phyloP scores from a whole-genome alignment of 1,284 basidiomycete genomes.

The Cutaneotrichosporon sp. region DNA sequence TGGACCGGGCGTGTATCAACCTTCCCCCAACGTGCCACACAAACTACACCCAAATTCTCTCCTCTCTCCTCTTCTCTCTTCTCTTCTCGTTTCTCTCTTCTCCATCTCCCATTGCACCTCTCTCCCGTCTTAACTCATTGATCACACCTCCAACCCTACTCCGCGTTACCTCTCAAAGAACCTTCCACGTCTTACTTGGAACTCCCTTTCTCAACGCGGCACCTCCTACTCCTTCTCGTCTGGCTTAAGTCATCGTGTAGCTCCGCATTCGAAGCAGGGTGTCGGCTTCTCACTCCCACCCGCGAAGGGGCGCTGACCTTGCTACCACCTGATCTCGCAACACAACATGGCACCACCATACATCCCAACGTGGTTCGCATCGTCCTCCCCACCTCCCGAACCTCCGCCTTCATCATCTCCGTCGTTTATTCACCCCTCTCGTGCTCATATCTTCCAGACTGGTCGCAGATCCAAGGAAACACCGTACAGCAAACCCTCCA shows the following conservation, averaged over 20 bases:
- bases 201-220: neutral
- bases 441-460: constrained; percentile 12
- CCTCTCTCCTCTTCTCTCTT: too few relatives aligned
- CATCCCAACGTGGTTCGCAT: neutral
- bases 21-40: too few relatives aligned
- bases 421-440: constrained; percentile 5
- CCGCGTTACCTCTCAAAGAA: too few relatives aligned
- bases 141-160: too few relatives aligned
- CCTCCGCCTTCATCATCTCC: neutral
- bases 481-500: constrained; percentile 18
- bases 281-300: too few relatives aligned
- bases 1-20: too few relatives aligned
- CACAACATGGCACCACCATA: too few relatives aligned
- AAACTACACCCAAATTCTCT: too few relatives aligned
- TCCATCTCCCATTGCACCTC: neutral
- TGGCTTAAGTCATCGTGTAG: too few relatives aligned
- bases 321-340: neutral
- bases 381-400: too few relatives aligned
- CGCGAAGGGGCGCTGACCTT: neutral
- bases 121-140: neutral
- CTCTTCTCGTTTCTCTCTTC: neutral
- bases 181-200: too few relatives aligned
- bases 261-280: too few relatives aligned
- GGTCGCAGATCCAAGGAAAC: constrained; percentile 19
- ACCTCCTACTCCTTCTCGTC: neutral